phyloP scores from a whole-genome alignment of 2,329 filamentous ascomycete species.

The Apiospora rasikravindrae region DNA sequence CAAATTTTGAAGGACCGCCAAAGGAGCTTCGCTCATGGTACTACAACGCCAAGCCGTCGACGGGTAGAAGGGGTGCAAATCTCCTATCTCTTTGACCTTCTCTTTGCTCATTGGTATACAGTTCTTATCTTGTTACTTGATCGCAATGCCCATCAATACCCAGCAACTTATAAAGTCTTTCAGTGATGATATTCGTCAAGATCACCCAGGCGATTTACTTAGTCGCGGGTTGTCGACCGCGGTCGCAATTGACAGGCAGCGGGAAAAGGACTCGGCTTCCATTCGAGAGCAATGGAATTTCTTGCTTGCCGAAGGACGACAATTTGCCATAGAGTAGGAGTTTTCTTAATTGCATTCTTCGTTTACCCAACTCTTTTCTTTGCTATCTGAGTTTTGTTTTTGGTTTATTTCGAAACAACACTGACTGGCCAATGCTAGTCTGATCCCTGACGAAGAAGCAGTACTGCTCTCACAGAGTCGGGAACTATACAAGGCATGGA shows the following conservation, averaged over 20 bases:
- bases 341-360: too few relatives aligned
- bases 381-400: too few relatives aligned
- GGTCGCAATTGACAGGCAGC: constrained; percentile 8
- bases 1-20: too few relatives aligned
- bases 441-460: background rate
- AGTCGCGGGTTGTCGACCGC: background rate
- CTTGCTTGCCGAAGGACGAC: background rate
- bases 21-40: too few relatives aligned
- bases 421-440: background rate
- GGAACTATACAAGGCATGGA: constrained; percentile 21
- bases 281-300: background rate
- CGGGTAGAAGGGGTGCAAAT: too few relatives aligned
- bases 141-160: background rate
- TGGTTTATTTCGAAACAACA: background rate
- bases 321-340: background rate
- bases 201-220: background rate
- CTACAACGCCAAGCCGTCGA: too few relatives aligned
- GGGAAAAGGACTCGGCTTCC: background rate
- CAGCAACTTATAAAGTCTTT: background rate
- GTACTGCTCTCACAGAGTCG: constrained; percentile 2
- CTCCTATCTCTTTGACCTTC: too few relatives aligned
- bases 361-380: too few relatives aligned
- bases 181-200: background rate
- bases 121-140: too few relatives aligned
- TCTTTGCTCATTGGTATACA: too few relatives aligned